These are phyloP conservation scores for Dalbergia oliveri DNA, from an alignment of 306 rosid species.

Conservation along the genomic window DNA sequence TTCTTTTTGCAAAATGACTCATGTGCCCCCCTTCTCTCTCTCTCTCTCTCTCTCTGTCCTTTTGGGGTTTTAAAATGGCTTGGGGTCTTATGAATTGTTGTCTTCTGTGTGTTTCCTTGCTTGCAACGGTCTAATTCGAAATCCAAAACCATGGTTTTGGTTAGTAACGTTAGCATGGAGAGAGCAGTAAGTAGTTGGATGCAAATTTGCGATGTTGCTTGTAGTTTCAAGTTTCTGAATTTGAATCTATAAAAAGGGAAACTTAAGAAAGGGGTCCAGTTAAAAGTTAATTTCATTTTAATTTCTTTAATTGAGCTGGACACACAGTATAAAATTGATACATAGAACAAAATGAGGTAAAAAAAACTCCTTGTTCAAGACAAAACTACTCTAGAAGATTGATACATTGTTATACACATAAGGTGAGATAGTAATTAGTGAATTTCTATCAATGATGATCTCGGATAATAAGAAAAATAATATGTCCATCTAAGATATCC, in stretches of 20 bases:
- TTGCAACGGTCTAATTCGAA: constrained; percentile 34
- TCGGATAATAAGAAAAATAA: too few relatives aligned
- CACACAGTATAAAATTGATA: too few relatives aligned
- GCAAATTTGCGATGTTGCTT: neutral
- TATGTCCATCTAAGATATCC: too few relatives aligned
- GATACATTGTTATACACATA: too few relatives aligned
- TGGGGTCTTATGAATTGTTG: neutral
- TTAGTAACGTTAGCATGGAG: neutral
- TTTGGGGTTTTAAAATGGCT: constrained; percentile 14
- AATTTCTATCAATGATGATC: too few relatives aligned
- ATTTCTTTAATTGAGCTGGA: neutral
- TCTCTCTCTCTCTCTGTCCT: constrained; percentile 28
- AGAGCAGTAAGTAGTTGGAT: too few relatives aligned
- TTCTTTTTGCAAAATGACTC: constrained; percentile 13
- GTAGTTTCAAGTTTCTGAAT: neutral
- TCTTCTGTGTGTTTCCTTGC: constrained; percentile 24
- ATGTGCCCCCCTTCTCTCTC: neutral
- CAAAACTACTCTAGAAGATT: too few relatives aligned
- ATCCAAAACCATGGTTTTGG: neutral
- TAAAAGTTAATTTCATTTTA: neutral
- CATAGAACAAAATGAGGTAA: too few relatives aligned
- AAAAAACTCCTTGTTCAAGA: too few relatives aligned
- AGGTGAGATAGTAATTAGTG: too few relatives aligned
- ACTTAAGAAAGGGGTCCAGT: neutral
- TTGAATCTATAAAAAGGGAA: neutral